Conservation (phyloP, 2,329 filamentous ascomycete genomes). For the Fusarium ramigenum region DNA sequence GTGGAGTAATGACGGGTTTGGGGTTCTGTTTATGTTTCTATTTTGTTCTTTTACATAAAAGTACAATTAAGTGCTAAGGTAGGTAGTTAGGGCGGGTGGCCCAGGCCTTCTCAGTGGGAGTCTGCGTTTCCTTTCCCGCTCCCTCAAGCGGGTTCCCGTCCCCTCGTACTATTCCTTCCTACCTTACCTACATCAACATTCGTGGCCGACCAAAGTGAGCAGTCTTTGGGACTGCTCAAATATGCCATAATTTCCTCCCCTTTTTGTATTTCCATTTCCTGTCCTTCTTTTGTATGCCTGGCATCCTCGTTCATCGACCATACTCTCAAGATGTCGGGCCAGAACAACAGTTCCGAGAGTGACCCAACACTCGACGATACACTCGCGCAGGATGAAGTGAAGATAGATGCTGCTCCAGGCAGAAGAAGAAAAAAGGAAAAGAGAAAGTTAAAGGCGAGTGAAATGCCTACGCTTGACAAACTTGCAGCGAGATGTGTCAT, state of each 20-base stretch:
- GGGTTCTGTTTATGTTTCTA: not conserved
- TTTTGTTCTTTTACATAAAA: not conserved
- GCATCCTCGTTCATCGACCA: not conserved
- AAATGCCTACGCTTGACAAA: not conserved
- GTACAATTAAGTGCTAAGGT: not conserved
- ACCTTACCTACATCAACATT: not conserved
- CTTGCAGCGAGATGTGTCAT: not conserved
- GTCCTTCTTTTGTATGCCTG: not conserved
- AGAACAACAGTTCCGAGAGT: not conserved
- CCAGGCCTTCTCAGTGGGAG: not conserved
- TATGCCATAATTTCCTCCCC: not conserved
- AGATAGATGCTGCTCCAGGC: not conserved
- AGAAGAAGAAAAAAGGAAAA: not conserved
- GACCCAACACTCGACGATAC: not conserved
- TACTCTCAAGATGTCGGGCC: not conserved
- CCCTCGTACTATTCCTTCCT: not conserved
- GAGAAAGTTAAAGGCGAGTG: not conserved
- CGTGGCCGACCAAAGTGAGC: not conserved
- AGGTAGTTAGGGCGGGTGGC: not conserved
- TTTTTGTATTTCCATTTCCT: not conserved
- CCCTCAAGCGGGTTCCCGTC: not conserved
- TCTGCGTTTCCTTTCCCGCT: not conserved
- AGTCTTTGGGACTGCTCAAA: not conserved
- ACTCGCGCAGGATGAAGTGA: not conserved
- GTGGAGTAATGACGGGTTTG: not conserved